Evolutionary conservation across 1,284 basidiomycete species (phyloP), one percentile per base, ranked within the genome.

Genomic region (Cystobasidium sp.): DNA sequence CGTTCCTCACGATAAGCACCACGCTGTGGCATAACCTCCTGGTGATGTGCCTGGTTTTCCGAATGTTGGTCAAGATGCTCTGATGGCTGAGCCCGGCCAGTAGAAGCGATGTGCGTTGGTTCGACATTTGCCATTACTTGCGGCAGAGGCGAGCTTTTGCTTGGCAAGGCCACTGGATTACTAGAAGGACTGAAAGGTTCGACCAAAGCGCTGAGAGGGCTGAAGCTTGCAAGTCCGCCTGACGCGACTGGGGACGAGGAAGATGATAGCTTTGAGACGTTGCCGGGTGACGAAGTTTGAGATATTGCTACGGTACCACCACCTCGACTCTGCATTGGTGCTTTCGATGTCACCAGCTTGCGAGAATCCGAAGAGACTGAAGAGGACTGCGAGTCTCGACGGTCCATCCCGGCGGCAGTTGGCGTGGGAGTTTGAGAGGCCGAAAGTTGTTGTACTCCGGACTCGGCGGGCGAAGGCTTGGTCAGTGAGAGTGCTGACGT

Each of bases 131-230:
- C 18, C 6, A 47, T 55, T 20, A 43, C 37, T 56, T 49, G 39
- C 1, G 55, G 20, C 10, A 22, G 18, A 24, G 20, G n/a, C n/a
- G 20, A n/a, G 20, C 55, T 6, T 43, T 37, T 61, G 53, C 12
- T 20, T 49, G 51, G 39, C 14, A 62, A 44, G 24, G 3, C 37
- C 31, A 9, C 55, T 16, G 58, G 43, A 20, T 64, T 41, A 18
- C 46, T 7, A 12, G 77, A 66, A 7, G 79, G 79, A 51, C 77
- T 76, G 68, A 80, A 80, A 8, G 79, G 79, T 44, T 79, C 67
- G 1, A 80, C 79, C 12, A 65, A 72, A 14, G 79, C 78, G 44
- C 77, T 78, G 18, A 80, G 74, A 6, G 70, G 70, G 24, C 69
- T 71, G 41, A 59, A 56, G 16, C 39, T 47, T 5, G 55, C 10